Evolutionary conservation across 1,284 basidiomycete genomes (phyloP).

Genomic region (Singerocomus rubriflavus): DNA sequence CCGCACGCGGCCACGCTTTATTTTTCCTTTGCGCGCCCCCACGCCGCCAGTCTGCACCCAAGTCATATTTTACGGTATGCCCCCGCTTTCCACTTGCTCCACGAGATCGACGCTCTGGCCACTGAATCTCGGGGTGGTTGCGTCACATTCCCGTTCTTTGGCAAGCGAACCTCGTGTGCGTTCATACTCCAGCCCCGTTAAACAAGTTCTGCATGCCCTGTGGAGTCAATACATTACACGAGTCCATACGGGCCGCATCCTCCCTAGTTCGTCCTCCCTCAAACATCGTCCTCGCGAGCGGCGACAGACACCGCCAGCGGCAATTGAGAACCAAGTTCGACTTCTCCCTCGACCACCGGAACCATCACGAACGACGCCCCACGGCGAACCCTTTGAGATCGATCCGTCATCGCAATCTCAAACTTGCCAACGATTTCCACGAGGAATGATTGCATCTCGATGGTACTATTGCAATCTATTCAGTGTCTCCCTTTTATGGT

Average conservation of each 20-base stretch:
- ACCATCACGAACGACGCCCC: constrained; percentile 44
- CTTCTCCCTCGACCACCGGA: constrained; percentile 46
- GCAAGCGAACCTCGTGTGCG: neutral
- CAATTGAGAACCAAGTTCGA: constrained; percentile 44
- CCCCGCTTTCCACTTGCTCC: constrained; percentile 9
- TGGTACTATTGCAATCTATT: constrained; percentile 4
- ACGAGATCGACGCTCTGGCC: constrained; percentile 13
- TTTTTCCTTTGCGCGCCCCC: neutral
- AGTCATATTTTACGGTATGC: neutral
- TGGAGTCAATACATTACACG: neutral
- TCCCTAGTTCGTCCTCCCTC: neutral
- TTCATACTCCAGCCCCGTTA: neutral
- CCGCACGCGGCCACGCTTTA: no score
- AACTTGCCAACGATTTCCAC: constrained; percentile 48
- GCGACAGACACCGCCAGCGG: constrained; percentile 44
- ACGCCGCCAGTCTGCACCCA: neutral
- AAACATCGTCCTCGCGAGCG: constrained; percentile 30
- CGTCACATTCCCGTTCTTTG: neutral
- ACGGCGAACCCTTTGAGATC: constrained; percentile 38
- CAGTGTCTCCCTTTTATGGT: neutral
- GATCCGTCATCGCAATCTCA: constrained; percentile 42
- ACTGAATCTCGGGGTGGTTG: neutral
- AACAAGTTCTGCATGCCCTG: neutral
- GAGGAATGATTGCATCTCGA: constrained; percentile 51
- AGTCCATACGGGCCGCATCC: neutral